These are phyloP conservation scores for Aspergillus ustus DNA, from an alignment of 2,329 filamentous ascomycete species.

Conservation along the genomic window DNA sequence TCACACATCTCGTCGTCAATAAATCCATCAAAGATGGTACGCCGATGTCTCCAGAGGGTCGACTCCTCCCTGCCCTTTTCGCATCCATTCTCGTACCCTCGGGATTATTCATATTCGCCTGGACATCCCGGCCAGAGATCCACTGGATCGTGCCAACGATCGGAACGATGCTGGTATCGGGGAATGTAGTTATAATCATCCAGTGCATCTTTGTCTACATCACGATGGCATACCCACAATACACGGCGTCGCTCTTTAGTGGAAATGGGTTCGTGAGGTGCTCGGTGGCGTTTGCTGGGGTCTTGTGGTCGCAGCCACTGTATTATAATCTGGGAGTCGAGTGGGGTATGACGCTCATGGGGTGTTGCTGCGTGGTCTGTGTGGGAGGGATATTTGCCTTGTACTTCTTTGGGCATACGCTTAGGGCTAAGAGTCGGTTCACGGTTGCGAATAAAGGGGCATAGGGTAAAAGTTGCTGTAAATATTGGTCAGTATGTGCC, in stretches of 20 bases:
- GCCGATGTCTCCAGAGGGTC: neutral
- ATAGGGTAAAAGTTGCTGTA: no score
- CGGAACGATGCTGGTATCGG: conserved; percentile 6
- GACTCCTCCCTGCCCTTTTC: conserved; percentile 1
- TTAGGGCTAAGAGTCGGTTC: conserved; percentile 8
- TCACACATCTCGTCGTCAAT: no score
- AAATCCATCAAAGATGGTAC: neutral
- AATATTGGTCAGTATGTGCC: no score
- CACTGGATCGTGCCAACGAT: conserved; percentile 48
- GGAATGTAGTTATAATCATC: conserved; percentile 5
- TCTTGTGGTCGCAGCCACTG: conserved; percentile 3
- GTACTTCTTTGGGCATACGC: neutral
- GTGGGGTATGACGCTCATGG: neutral
- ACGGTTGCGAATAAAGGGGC: neutral
- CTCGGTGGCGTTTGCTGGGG: neutral
- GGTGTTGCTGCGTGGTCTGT: neutral
- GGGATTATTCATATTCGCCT: conserved; percentile 43
- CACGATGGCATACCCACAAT: conserved; percentile 29
- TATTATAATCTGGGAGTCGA: neutral
- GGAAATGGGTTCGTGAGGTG: conserved; percentile 25
- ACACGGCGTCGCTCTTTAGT: conserved; percentile 32
- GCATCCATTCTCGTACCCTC: neutral
- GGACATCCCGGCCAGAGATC: conserved; percentile 52
- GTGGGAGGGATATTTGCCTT: neutral
- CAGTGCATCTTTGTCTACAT: conserved; percentile 35